Evolutionary conservation across 2,329 filamentous ascomycete genomes (phyloP), one percentile per base, ranked within the genome.

Genomic region (Talaromyces verruculosus): DNA sequence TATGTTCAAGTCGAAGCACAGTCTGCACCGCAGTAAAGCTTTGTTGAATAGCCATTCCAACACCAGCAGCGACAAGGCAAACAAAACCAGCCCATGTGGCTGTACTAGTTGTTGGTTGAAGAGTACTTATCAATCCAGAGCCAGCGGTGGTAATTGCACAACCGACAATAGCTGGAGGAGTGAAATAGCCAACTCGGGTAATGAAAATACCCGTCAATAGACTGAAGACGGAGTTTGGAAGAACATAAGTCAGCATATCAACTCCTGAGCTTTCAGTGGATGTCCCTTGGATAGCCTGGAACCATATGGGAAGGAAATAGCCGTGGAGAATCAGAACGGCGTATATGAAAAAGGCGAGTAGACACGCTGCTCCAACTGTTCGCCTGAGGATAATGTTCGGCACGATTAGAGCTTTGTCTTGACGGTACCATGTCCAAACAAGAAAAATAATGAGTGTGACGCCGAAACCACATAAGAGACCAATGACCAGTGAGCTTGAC

Each of bases 101-200:
- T 45, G 67, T 55, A 33, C 51, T 59, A 10, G 70, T 73, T n/a
- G 67, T 60, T 41, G 74, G 69, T 30, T 75, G 69, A 28, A 79
- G 69, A 2, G 75, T 78, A 68, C 73, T 76, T 63, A 78, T 65
- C 17, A 79, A 68, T 7, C 76, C 76, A n/a, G 68, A 63, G 2
- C 71, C 75, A 58, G 78, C 65, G 7, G 71, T 68, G 41, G 70
- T 65, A 30, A 78, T 58, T n/a, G 68, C 70, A 10, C 71, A 70
- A 5, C 76, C 75, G 13, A 75, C 25, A 7, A 71, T 66, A 63
- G 75, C 69, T 8, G 75, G 61, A 17, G 74, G 75, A 8, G 70
- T 67, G 47, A 70, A 72, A 33, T 75, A 69, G 25, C 76, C 75
- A 49, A 69, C 68, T 57, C 69, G 66, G 5, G 71, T 71, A 39